These are phyloP conservation scores for Fusarium begoniae DNA, from an alignment of 2,329 filamentous ascomycete species.

Conservation along the genomic window DNA sequence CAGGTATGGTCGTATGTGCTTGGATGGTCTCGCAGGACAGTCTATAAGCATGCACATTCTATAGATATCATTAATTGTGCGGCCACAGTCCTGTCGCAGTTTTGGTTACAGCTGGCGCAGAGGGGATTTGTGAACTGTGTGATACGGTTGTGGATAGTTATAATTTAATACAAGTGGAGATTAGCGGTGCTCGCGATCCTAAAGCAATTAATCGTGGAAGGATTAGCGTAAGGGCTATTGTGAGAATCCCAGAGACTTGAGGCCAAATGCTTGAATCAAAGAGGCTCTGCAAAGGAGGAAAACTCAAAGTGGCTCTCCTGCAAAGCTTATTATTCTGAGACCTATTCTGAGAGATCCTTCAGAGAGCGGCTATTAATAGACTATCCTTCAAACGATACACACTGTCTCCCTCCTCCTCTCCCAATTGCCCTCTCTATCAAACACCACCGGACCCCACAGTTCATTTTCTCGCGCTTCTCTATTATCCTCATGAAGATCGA, in stretches of 20 bases:
- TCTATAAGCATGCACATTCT: accelerated
- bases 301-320: too few relatives aligned
- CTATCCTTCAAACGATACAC: not conserved
- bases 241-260: too few relatives aligned
- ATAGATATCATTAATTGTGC: accelerated
- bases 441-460: not conserved
- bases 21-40: accelerated
- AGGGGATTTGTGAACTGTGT: not conserved
- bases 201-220: too few relatives aligned
- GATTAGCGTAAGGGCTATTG: too few relatives aligned
- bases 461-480: not conserved
- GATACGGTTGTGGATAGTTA: too few relatives aligned
- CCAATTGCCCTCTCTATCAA: not conserved
- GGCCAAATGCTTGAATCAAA: too few relatives aligned
- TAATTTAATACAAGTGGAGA: accelerated
- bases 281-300: too few relatives aligned
- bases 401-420: not conserved
- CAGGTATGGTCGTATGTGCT: not conserved
- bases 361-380: too few relatives aligned
- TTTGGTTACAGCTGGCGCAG: not conserved
- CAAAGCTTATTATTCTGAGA: too few relatives aligned
- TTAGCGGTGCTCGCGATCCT: too few relatives aligned
- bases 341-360: accelerated
- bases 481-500: not conserved
- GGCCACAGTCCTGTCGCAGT: accelerated